Conservation (phyloP, 805 yeast genomes). For the Cyberlindnera mycetangii region DNA sequence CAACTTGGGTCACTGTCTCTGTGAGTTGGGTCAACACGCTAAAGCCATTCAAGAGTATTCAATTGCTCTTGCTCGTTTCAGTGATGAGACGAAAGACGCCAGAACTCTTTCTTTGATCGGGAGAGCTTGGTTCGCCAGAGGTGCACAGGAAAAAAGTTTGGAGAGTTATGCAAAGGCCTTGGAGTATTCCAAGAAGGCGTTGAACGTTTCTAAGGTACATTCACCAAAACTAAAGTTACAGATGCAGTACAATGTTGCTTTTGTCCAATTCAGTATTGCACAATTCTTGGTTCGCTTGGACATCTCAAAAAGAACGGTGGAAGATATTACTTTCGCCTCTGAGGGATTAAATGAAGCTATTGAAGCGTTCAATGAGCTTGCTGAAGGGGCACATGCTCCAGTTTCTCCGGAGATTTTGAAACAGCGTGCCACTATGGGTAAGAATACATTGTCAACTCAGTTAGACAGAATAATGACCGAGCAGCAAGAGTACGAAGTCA, state of each 20-base stretch:
- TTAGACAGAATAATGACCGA: conserved; percentile 68
- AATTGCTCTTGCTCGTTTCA: conserved; percentile 65
- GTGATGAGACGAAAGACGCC: conserved; percentile 58
- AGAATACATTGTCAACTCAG: conserved; percentile 67
- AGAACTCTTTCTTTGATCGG: conserved; percentile 72
- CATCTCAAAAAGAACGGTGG: conserved; percentile 55
- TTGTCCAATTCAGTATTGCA: conserved; percentile 81
- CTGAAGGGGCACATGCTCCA: conserved; percentile 62
- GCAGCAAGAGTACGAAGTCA: conserved; percentile 63
- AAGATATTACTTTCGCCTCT: conserved; percentile 56
- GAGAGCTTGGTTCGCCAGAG: conserved; percentile 85
- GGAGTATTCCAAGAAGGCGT: conserved; percentile 59
- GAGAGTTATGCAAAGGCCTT: conserved; percentile 60
- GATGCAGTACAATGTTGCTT: conserved; percentile 75
- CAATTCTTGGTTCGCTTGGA: conserved; percentile 69
- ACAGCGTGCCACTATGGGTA: conserved; percentile 84
- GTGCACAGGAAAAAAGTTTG: conserved; percentile 59
- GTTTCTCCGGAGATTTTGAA: conserved; percentile 76
- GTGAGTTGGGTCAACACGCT: conserved; percentile 76
- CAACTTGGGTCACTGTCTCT: conserved; percentile 83
- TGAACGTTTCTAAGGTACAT: conserved; percentile 30
- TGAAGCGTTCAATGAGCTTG: conserved; percentile 50
- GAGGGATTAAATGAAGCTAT: conserved; percentile 63
- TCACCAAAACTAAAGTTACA: conserved; percentile 41
- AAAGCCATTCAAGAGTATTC: conserved; percentile 90